Base-by-base conservation (phyloP, 129 eudicot species). In the Pittosporum tobira region DNA sequence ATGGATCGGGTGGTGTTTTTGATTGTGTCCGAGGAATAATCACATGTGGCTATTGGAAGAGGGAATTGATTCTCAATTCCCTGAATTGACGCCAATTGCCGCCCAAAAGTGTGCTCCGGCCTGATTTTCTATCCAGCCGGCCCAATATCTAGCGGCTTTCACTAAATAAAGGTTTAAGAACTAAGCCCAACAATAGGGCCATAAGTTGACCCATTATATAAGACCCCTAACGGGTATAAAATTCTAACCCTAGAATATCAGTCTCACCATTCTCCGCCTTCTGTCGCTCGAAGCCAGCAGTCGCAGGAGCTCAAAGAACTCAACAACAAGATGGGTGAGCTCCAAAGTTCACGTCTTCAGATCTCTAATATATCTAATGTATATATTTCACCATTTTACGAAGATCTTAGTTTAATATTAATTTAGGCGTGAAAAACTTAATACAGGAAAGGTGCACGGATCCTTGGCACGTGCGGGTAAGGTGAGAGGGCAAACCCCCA, bases 391-490 rank as follows among this genome's bases (percentile, higher is more conserved):
- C n/a, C n/a, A 2, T 18, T 26, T 3, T 14, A n/a, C 12, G 2
- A 26, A 13, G 10, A 3, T 44, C 7, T 14, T 8, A 26, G 11
- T 43, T 58, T 44, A 40, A 11, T 31, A 12, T 15, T 20, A n/a
- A n/a, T n/a, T n/a, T n/a, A n/a, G n/a, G n/a, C n/a, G 66, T 34
- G 29, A 34, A 27, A n/a, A 54, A n/a, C 5, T 30, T 31, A 38
- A n/a, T 48, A 28, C 79, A 88, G 94, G 94, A 34, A 88, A 88
- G 88, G 96, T 88, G 28, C 88, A 83, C 78, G 96, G 96, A 60
- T 83, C 96, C 0, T 70, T 87, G 79, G 95, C 95, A 38, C 95
- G 95, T 82, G 95, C 95, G 44, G 96, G 96, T 9, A 87, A 87
- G 64, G 96, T 87, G 48, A 73, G 96, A 73, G 96, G 96, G 3